Conservation (phyloP, 1,284 basidiomycete genomes). For the Irpex rosettiformis region DNA sequence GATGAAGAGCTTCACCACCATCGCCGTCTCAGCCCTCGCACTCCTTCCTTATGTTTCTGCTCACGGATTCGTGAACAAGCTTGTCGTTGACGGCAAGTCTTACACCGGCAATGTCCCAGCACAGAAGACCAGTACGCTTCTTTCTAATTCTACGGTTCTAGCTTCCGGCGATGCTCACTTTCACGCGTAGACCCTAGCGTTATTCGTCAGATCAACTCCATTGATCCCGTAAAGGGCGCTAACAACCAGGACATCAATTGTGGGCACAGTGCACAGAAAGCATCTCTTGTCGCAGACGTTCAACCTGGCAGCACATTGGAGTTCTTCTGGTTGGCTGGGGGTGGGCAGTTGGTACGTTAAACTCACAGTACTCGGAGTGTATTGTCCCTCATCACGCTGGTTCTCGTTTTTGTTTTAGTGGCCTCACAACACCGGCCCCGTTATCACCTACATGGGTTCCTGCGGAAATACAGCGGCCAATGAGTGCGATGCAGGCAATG, state of each 20-base stretch:
- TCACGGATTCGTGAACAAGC: conserved; percentile 54
- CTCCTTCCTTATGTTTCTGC: conserved; percentile 37
- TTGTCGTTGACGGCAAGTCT: conserved; percentile 52
- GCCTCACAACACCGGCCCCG: conserved; percentile 45
- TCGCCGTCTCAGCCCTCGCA: conserved; percentile 21
- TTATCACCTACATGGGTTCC: conserved; percentile 67
- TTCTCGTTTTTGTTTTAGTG: conserved; percentile 38
- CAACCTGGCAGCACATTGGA: conserved; percentile 37
- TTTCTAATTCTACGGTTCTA: conserved; percentile 46
- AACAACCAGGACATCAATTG: conserved; percentile 37
- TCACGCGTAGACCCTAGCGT: conserved; percentile 16
- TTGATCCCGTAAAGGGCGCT: conserved; percentile 40
- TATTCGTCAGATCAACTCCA: conserved; percentile 26
- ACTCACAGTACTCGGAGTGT: background rate
- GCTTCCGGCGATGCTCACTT: background rate
- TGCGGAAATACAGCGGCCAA: conserved; percentile 56
- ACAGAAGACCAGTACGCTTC: conserved; percentile 25
- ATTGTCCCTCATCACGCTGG: background rate
- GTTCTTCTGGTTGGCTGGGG: conserved; percentile 56
- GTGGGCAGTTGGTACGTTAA: conserved; percentile 26
- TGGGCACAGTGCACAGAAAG: conserved; percentile 37
- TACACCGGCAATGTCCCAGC: conserved; percentile 54
- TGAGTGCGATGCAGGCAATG: conserved; percentile 51
- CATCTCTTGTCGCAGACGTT: conserved; percentile 33
- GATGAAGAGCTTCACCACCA: conserved; percentile 18